Evolutionary conservation across 2,329 filamentous ascomycete genomes (phyloP).

Genomic region (Lasiodiplodia sp.): DNA sequence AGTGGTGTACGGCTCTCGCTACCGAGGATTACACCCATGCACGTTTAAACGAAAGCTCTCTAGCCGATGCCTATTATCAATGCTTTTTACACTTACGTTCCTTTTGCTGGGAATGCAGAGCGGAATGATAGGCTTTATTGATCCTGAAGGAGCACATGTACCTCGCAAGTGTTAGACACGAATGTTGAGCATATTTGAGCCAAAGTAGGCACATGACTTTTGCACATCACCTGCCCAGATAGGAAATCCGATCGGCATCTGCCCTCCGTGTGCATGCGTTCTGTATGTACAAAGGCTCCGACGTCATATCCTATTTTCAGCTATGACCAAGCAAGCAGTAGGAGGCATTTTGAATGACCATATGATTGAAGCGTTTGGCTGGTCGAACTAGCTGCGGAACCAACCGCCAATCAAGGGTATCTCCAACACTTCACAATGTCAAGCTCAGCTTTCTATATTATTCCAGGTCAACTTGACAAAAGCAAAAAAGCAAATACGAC

Average conservation of each 20-base stretch:
- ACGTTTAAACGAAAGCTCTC: background rate
- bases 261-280: background rate
- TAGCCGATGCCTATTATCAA: background rate
- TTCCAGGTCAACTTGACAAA: background rate
- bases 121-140: background rate
- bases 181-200: background rate
- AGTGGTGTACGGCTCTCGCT: background rate
- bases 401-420: background rate
- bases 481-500: background rate
- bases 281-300: background rate
- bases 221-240: background rate
- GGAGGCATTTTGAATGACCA: too few relatives aligned
- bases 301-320: background rate
- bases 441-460: background rate
- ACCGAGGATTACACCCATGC: background rate
- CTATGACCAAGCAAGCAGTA: background rate
- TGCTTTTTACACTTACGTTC: background rate
- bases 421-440: background rate
- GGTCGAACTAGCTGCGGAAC: too few relatives aligned
- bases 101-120: background rate
- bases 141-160: background rate
- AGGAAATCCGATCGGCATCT: slow-evolving; percentile 1
- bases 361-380: too few relatives aligned
- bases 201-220: background rate
- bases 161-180: background rate